Conservation (phyloP, 2,329 filamentous ascomycete species). For the Calonectria fujianensis region DNA sequence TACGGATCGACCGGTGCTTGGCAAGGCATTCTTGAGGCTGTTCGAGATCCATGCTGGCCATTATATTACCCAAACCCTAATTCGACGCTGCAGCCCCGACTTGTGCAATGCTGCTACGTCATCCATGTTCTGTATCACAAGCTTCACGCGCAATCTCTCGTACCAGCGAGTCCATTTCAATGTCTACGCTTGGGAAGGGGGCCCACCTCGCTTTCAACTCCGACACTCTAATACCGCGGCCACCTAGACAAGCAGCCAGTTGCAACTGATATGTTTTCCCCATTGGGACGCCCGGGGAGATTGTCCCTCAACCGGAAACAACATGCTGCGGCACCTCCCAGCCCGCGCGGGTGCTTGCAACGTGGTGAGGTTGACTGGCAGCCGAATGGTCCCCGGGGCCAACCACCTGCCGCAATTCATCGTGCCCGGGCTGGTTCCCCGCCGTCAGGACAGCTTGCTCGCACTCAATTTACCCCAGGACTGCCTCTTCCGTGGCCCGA, state of each 20-base stretch:
- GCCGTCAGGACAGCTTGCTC: neutral
- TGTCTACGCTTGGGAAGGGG: neutral
- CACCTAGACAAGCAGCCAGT: neutral
- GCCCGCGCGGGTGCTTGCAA: neutral
- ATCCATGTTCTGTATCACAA: constrained; percentile 8
- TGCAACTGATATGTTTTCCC: constrained; percentile 5
- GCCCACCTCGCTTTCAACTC: constrained; percentile 2
- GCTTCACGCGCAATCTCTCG: constrained; percentile 19
- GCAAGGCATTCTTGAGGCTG: constrained; percentile 29
- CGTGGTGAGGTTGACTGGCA: neutral
- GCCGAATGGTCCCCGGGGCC: neutral
- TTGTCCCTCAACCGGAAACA: neutral
- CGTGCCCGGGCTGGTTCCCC: neutral
- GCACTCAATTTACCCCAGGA: constrained; percentile 21
- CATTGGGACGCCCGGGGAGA: neutral
- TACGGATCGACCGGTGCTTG: constrained; percentile 24
- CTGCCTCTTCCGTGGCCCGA: constrained; percentile 4
- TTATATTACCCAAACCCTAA: constrained; percentile 27
- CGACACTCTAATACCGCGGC: constrained; percentile 5
- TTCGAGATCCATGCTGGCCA: constrained; percentile 11
- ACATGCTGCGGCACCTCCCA: neutral
- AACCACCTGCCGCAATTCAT: neutral
- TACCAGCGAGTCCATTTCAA: neutral
- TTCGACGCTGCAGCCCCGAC: constrained; percentile 19
- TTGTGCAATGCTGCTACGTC: constrained; percentile 12